Conservation (phyloP, 2,329 filamentous ascomycete genomes). For the Chrysosporium queenslandicum region DNA sequence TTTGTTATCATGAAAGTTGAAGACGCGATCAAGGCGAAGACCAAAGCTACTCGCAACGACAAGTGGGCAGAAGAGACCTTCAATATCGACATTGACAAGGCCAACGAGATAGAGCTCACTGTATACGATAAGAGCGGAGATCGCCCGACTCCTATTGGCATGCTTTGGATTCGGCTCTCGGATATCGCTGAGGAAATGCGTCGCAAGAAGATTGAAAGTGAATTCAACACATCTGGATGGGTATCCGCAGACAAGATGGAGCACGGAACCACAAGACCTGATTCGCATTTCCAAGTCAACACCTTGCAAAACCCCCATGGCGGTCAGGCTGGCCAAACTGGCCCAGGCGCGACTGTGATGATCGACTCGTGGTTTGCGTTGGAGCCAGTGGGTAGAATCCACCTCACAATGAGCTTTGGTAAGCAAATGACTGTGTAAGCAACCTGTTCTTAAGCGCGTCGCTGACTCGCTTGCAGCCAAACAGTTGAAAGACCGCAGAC, state of each 20-base stretch:
- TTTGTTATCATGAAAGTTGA: conserved; percentile 96
- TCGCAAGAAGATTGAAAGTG: conserved; percentile 90
- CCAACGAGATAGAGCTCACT: conserved; percentile 94
- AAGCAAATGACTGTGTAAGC: conserved; percentile 19
- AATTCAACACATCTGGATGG: conserved; percentile 91
- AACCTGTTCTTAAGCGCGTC: neutral
- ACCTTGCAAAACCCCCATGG: conserved; percentile 21
- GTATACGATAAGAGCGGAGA: conserved; percentile 94
- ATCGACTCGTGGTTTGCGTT: conserved; percentile 97
- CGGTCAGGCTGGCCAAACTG: conserved; percentile 8
- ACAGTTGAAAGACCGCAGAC: conserved; percentile 70
- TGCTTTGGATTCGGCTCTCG: conserved; percentile 93
- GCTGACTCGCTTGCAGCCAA: conserved; percentile 49
- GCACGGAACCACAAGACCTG: conserved; percentile 44
- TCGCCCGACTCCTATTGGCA: conserved; percentile 80
- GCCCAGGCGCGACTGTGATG: conserved; percentile 30
- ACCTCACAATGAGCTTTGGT: conserved; percentile 79
- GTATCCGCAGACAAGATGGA: conserved; percentile 95
- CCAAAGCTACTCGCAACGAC: conserved; percentile 73
- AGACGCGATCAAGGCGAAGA: conserved; percentile 81
- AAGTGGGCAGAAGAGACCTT: conserved; percentile 87
- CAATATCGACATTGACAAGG: conserved; percentile 90
- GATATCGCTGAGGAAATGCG: conserved; percentile 97
- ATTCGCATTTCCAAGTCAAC: conserved; percentile 44
- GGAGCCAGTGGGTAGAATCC: conserved; percentile 85